Evolutionary conservation across 192 early-diverging fungal species (phyloP), one percentile per base, ranked within the genome.

Genomic region (Spizellomyces sp.): DNA sequence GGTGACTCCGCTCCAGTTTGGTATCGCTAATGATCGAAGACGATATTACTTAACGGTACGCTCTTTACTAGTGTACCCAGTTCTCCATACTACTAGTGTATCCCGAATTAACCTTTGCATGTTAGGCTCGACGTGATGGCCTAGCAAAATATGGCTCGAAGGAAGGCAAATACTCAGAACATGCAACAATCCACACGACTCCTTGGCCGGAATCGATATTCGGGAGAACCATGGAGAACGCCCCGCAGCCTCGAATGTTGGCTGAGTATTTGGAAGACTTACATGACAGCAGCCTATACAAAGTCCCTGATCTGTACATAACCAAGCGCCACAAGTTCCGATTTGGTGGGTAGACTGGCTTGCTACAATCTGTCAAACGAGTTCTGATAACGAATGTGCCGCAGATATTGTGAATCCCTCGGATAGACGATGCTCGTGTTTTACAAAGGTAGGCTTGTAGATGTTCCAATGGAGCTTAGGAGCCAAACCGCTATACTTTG

Each of bases 11-110:
- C 21, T 80, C 45, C 79, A 85, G 58, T 76, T 85, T 55, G 87
- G 87, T 10, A 77, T 88, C 10, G 74, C 87, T 6, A 84, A 87
- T 61, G 82, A 84, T 62, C 63, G 87, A 58, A 71, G 67, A 48
- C 71, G 87, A 36, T 87, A 85, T 63, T 86, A 85, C 67, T 72
- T 89, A 55, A 69, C 80, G 47, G 84, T 75, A 21, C 1, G 21
- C 45, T 19, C 21, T 8, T 7, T 41, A 47, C 4, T 54, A 19
- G 50, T 2, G 12, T 54, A n/a, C 50, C 17, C 14, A 54, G 1
- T 12, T 54, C 50, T n/a, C 12, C 50, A 54, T 54, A 12, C 17
- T 19, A n/a, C 12, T 12, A 54, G 14, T 54, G 50, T 36, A 36
- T 36, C 27, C 27, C 27, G 27, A 36, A 36, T 36, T 36, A 36